Conservation (phyloP, 805 yeast genomes). For the Jamesozyma hellenica region DNA sequence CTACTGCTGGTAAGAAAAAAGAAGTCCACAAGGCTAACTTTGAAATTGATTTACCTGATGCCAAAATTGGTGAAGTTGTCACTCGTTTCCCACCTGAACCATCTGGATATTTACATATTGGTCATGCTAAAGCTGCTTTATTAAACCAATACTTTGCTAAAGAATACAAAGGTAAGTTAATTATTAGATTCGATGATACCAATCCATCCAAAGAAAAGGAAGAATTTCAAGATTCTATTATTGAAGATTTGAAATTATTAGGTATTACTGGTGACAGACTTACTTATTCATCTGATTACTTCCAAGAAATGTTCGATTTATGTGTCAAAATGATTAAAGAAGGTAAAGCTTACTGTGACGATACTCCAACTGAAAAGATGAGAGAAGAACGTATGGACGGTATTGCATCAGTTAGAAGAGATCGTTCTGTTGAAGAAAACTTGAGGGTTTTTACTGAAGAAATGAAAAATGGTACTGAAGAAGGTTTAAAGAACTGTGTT, state of each 20-base stretch:
- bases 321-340: constrained; percentile 84
- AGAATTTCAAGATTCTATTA: constrained; percentile 88
- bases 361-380: constrained; percentile 89
- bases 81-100: constrained; percentile 99
- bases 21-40: constrained; percentile 89
- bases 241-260: constrained; percentile 81
- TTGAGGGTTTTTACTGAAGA: constrained; percentile 75
- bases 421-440: constrained; percentile 87
- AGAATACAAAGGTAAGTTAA: constrained; percentile 90
- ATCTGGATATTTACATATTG: constrained; percentile 93
- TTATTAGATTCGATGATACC: constrained; percentile 95
- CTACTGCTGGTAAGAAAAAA: constrained; percentile 61
- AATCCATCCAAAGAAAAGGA: constrained; percentile 94
- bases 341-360: constrained; percentile 96
- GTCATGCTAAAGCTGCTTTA: constrained; percentile 97
- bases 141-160: constrained; percentile 94
- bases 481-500: constrained; percentile 82
- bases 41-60: constrained; percentile 86
- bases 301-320: constrained; percentile 78
- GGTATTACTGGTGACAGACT: constrained; percentile 88
- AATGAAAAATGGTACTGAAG: constrained; percentile 90
- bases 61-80: constrained; percentile 88
- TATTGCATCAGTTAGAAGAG: constrained; percentile 83
- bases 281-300: constrained; percentile 90
- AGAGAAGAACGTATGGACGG: constrained; percentile 99